Conservation (phyloP, 2,329 filamentous ascomycete genomes). For the Akanthomyces dipterigenus region DNA sequence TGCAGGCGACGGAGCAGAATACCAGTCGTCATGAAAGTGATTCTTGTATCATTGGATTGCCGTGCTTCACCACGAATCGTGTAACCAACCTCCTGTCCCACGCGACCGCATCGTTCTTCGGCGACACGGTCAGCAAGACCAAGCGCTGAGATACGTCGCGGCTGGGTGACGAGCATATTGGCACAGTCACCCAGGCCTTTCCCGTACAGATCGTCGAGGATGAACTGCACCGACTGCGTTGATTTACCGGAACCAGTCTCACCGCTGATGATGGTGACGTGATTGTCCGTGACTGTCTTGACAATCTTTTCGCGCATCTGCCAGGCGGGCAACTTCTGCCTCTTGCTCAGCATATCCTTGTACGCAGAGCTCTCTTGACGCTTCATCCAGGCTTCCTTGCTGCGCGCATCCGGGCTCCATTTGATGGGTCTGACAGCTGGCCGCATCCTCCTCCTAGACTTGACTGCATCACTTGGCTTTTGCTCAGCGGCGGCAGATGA, state of each 20-base stretch:
- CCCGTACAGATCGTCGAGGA: conserved; percentile 83
- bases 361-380: conserved; percentile 60
- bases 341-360: conserved; percentile 66
- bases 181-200: conserved; percentile 66
- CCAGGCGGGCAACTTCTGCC: conserved; percentile 82
- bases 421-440: conserved; percentile 53
- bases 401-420: conserved; percentile 55
- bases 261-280: conserved; percentile 94
- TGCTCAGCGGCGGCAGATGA: conserved; percentile 59
- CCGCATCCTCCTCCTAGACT: conserved; percentile 25
- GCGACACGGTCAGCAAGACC: conserved; percentile 91
- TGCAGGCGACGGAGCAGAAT: conserved; percentile 87
- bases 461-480: conserved; percentile 23
- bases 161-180: conserved; percentile 94
- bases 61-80: conserved; percentile 86
- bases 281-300: conserved; percentile 63
- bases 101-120: conserved; percentile 74
- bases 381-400: conserved; percentile 60
- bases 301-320: conserved; percentile 71
- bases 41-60: conserved; percentile 66
- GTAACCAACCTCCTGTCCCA: conserved; percentile 88
- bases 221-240: conserved; percentile 92
- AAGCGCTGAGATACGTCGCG: conserved; percentile 86
- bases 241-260: conserved; percentile 97
- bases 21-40: conserved; percentile 94